Evolutionary conservation across 257 asterid genomes (phyloP), one percentile per base, ranked within the genome.

Genomic region (Solanum rostratum): DNA sequence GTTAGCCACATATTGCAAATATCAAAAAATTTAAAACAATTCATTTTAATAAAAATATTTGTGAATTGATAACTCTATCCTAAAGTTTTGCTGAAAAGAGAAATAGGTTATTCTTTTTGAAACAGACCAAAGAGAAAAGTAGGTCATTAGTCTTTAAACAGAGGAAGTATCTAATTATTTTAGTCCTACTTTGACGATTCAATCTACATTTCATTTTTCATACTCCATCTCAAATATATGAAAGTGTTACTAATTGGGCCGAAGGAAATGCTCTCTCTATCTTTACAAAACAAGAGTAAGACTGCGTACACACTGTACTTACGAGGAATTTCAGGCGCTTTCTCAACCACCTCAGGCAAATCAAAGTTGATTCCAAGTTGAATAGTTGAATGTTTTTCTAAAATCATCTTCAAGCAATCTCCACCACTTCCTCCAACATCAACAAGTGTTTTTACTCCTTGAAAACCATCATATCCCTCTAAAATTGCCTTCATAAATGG

Each of bases 381-480:
- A 65, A 87, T 85, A 65, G 37, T 85, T 2, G 76, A 74, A 65
- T 87, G 80, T 66, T 85, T 87, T 59, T 63, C 80, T 46, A 87
- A 52, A 60, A 87, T 87, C 89, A 81, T 85, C 81, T 83, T 82
- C 49, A 87, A 53, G 54, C 87, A 87, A 82, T 87, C 88, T 54
- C 89, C 87, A 15, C 87, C 65, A 79, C 87, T 53, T n/a, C 89
- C 89, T 0, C 89, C 89, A 63, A 87, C 85, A 46, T 87, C 89
- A n/a, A 87, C 86, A 80, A 87, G 53, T 53, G 84, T 82, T 65
- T 29, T 81, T 6, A 87, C 86, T 6, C 86, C 86, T 57, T 53
- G 83, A 80, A 87, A 87, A 9, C 89, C 89, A 82, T 81, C 53
- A 83, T 87, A 87, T 70, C 86, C 78, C 2, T 82, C 86, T 80